These are phyloP conservation scores for Piper betle DNA, from an alignment of 164 flowering plant species.

Conservation along the genomic window DNA sequence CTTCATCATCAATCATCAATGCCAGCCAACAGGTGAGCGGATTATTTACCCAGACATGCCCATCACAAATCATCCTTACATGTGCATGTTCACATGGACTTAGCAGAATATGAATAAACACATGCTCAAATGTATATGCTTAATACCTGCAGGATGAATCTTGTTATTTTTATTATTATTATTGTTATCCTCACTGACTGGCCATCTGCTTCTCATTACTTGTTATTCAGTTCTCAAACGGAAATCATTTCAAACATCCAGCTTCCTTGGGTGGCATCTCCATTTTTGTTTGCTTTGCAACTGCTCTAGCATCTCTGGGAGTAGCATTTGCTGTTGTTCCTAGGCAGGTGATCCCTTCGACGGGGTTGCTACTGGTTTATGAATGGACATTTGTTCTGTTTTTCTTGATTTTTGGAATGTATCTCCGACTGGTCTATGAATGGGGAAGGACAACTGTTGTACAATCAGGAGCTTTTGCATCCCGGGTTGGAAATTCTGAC, in stretches of 20 bases:
- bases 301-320: constrained; percentile 48
- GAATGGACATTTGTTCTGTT: constrained; percentile 79
- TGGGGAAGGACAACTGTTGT: constrained; percentile 54
- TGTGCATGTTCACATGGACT: too few species aligned
- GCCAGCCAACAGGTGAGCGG: constrained; percentile 46
- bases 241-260: constrained; percentile 52
- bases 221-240: constrained; percentile 29
- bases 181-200: not conserved
- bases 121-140: too few species aligned
- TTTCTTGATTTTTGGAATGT: constrained; percentile 59
- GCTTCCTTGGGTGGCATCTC: constrained; percentile 60
- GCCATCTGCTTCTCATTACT: not conserved
- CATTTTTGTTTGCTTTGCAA: constrained; percentile 42
- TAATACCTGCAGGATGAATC: too few species aligned
- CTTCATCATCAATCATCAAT: constrained; percentile 32
- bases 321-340: constrained; percentile 65
- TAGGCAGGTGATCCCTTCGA: constrained; percentile 93
- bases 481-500: constrained; percentile 34
- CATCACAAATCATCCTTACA: not conserved
- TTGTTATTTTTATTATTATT: not conserved
- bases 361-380: constrained; percentile 80
- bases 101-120: too few species aligned
- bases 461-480: constrained; percentile 34
- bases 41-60: not conserved
- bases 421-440: constrained; percentile 42